phyloP scores from a whole-genome alignment of 805 yeast species.

The Clavispora fructus region DNA sequence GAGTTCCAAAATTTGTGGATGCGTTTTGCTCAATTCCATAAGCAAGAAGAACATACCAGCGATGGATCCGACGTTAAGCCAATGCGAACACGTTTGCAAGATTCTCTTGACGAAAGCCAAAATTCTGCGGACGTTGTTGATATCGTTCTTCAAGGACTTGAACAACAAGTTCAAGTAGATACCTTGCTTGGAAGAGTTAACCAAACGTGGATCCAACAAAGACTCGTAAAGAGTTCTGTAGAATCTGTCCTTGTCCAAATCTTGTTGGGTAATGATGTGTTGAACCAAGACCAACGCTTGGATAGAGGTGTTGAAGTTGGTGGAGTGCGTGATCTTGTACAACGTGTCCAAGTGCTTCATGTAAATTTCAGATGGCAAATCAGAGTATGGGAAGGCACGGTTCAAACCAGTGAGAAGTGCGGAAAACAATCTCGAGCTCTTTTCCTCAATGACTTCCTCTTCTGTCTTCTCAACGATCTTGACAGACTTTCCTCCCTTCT shows the following conservation, averaged over 20 bases:
- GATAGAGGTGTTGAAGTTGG: conserved; percentile 89
- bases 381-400: conserved; percentile 91
- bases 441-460: conserved; percentile 66
- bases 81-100: conserved; percentile 74
- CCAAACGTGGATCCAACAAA: conserved; percentile 75
- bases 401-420: conserved; percentile 92
- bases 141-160: conserved; percentile 75
- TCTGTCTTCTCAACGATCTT: conserved; percentile 56
- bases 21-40: conserved; percentile 56
- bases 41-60: conserved; percentile 77
- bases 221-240: conserved; percentile 88
- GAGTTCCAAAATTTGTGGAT: conserved; percentile 65
- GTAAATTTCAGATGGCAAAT: conserved; percentile 64
- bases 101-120: conserved; percentile 89
- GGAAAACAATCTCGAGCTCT: conserved; percentile 76
- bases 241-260: conserved; percentile 59
- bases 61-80: conserved; percentile 85
- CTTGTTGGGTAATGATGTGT: conserved; percentile 66
- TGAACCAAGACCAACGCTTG: conserved; percentile 85
- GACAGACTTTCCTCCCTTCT: conserved; percentile 82
- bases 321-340: conserved; percentile 86
- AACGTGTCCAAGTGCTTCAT: conserved; percentile 76
- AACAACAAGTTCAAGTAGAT: conserved; percentile 81
- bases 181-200: conserved; percentile 87
- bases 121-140: conserved; percentile 51